Percentiles rank a stretch among this genome's conserved stretches.
Evolutionary conservation across 1,284 basidiomycete species (phyloP).

Genomic region (Moesziomyces antarcticus): DNA sequence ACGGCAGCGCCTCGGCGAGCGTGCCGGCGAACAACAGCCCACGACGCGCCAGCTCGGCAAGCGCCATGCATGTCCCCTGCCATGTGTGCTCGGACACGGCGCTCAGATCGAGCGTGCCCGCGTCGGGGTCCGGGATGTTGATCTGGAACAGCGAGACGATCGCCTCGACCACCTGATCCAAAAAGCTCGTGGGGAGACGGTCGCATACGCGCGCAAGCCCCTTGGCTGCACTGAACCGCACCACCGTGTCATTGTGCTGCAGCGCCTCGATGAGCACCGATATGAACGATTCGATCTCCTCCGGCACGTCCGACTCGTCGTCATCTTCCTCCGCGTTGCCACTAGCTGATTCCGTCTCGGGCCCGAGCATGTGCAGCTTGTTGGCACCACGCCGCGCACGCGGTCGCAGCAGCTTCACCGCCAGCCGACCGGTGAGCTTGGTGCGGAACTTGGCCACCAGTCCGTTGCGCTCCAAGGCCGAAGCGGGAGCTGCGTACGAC

Average conservation of each 20-base stretch:
- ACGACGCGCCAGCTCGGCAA: conserved; percentile 89
- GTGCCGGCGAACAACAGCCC: conserved; percentile 71
- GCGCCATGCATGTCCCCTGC: conserved; percentile 93
- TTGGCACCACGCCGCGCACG: conserved; percentile 18
- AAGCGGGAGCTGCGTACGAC: conserved; percentile 66
- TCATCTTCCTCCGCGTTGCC: conserved; percentile 1
- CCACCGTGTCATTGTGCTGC: conserved; percentile 94
- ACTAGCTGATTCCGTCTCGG: background rate
- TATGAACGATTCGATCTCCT: conserved; percentile 80
- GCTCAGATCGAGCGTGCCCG: conserved; percentile 76
- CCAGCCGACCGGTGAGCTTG: conserved; percentile 62
- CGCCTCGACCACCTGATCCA: conserved; percentile 82
- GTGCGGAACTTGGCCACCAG: conserved; percentile 57
- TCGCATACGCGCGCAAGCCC: conserved; percentile 87
- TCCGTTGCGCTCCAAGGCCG: conserved; percentile 27
- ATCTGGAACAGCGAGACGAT: conserved; percentile 76
- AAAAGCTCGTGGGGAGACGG: conserved; percentile 79
- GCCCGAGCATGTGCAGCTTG: conserved; percentile 27
- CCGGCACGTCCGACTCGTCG: conserved; percentile 78
- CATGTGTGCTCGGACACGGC: conserved; percentile 79
- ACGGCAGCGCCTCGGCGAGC: conserved; percentile 50
- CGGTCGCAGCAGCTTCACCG: conserved; percentile 56
- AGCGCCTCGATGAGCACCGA: conserved; percentile 80
- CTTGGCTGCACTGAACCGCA: conserved; percentile 95
- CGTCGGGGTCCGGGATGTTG: conserved; percentile 74